Base-by-base conservation (phyloP, 192 early-diverging fungal genomes). In the Cladochytrium replicatum region DNA sequence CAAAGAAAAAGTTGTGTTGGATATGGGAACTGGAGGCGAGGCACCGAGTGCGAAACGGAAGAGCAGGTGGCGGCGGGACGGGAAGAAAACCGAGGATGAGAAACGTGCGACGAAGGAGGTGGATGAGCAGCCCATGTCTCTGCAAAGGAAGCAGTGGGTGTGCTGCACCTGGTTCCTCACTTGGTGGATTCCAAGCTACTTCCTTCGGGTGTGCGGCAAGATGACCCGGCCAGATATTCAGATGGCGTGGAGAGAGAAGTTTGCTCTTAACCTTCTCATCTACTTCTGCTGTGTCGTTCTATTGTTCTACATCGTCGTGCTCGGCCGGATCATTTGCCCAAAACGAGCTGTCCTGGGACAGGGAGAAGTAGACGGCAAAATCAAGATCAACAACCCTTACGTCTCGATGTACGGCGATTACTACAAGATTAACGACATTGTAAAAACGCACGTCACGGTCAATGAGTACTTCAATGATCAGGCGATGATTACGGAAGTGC, bases 181-280 rank as follows among this genome's bases (percentile, higher is more conserved):
- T 4, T 86, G 76, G 74, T 85, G 75, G 81, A 69, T 93, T 19
- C 89, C 89, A 7, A 71, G 75, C 15, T 61, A 58, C 39, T 75
- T 73, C 29, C 60, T 90, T 24, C 55, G 30, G 17, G 77, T 64
- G 52, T 91, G 89, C 56, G 87, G 87, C 22, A 66, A 77, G 24
- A 90, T 93, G 82, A 81, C 81, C 55, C 9, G 26, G 6, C 68
- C 65, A 19, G 90, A 94, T 60, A 77, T 89, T 47, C 86, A 83
- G 40, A 82, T 94, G 64, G 96, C 96, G 3, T 99, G 96, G 96
- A 78, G 96, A 44, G 96, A 99, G 58, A 97, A 99, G 63, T 71
- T 99, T 6, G 84, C 96, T 1, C 76, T 99, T 19, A 91, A 88
- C 57, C 47, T 93, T 52, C 58, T 97, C 41, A 91, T 99, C 43